phyloP scores from a whole-genome alignment of 768 basidiomycete species.

The Mycena sanguinolenta region DNA sequence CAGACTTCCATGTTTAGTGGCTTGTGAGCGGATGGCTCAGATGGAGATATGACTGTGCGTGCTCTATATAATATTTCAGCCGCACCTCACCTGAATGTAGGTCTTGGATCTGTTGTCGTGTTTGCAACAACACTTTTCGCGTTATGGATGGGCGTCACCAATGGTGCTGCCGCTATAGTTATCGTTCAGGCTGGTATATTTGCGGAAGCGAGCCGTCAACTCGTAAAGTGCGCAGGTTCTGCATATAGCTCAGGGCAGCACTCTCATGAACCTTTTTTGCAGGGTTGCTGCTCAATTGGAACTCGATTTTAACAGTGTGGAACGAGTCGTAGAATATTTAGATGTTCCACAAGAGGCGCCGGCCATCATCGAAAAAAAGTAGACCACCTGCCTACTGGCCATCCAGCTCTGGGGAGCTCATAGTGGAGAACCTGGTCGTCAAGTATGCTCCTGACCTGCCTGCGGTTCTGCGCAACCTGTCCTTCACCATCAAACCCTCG shows the following conservation, averaged over 20 bases:
- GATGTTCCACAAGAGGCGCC: conserved; percentile 78
- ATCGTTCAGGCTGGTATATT: conserved; percentile 80
- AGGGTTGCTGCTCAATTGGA: conserved; percentile 80
- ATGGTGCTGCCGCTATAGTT: conserved; percentile 77
- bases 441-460: conserved; percentile 75
- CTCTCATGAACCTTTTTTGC: neutral
- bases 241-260: conserved; percentile 11
- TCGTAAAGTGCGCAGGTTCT: conserved; percentile 61
- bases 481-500: conserved; percentile 69
- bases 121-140: conserved; percentile 79
- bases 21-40: conserved; percentile 77
- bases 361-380: conserved; percentile 63
- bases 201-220: conserved; percentile 75
- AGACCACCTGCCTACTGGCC: conserved; percentile 85
- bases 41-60: conserved; percentile 77
- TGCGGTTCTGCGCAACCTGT: conserved; percentile 67
- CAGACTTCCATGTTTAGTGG: conserved; percentile 57
- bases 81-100: conserved; percentile 43
- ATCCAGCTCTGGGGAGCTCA: conserved; percentile 67
- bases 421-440: conserved; percentile 71
- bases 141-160: conserved; percentile 65
- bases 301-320: conserved; percentile 81
- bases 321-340: conserved; percentile 80
- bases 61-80: neutral
- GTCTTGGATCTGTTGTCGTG: conserved; percentile 79